Base-by-base conservation (phyloP, 129 eudicot genomes). In the Centella asiatica region DNA sequence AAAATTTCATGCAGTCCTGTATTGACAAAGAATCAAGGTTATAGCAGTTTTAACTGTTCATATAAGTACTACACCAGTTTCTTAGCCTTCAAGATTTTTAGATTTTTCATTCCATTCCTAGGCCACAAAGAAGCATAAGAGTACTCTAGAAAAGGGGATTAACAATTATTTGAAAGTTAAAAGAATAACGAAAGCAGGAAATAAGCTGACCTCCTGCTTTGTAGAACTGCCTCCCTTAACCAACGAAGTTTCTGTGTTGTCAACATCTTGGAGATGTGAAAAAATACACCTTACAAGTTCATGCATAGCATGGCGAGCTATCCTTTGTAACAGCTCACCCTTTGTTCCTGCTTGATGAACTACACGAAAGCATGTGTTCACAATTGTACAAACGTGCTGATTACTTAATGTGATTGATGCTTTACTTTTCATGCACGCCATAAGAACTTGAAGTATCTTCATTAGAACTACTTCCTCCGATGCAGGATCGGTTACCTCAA, bases 391-490 rank as follows among this genome's bases (percentile, higher is more conserved):
- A 69, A 89, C 97, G 68, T 85, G 95, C 77, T 89, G 97, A 69
- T 89, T 85, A 66, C 92, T 89, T 69, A 89, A 63, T 73, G 78
- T 79, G 51, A 78, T 79, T 8, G 97, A 83, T 44, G 92, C 84
- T 74, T 83, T 85, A 66, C 90, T 83, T 70, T 81, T 89, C 95
- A 85, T 85, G 76, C 95, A 85, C 63, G 95, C 95, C 50, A 89
- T 69, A 67, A 89, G 84, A 78, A 89, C 95, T 73, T 80, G 95
- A 62, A 89, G 86, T 51, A 89, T 86, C 80, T 85, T 89, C 80
- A 85, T 83, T 54, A 89, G 69, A n/a, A 85, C 95, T 28, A 89
- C 92, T 75, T 89, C 97, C 74, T 89, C 97, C n/a, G 95, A 85
- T 67, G 92, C 86, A 46, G 97, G 95, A 73, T 89, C 97, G 33